Base-by-base conservation (phyloP, 164 flowering plant species). In the Magnolia officinalis region DNA sequence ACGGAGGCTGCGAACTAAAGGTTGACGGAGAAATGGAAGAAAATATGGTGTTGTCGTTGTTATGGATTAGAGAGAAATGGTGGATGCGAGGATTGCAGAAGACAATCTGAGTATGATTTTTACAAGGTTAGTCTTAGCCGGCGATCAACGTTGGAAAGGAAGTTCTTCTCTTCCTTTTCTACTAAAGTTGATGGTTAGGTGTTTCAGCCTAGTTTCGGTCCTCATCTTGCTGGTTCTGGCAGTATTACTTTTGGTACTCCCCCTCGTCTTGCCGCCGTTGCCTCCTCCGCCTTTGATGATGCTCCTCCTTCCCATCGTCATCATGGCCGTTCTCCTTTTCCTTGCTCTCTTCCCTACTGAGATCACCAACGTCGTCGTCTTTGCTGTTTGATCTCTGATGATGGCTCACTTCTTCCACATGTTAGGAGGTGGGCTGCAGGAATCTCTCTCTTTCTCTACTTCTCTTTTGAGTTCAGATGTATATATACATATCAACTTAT, bases 231-330 rank as follows among this genome's bases (percentile, higher is more conserved):
- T 75, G 72, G 72, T 26, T 6, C 21, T 70, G 11, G 69, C 78
- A 31, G 78, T 49, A 7, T 70, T 50, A n/a, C 72, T 75, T 5
- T 10, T 68, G 67, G 20, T 75, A 10, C 66, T 75, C 19, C 78
- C 78, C 1, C 67, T 75, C 64, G 67, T 75, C 51, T 67, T 75
- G 18, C 78, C 78, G n/a, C 78, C 78, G 51, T 63, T 75, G 51
- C 78, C 78, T 21, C 78, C 78, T 10, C 78, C 78, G 1, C 78
- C 78, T 13, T 69, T 67, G 72, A 11, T 69, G 67, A 65, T 75
- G 20, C 78, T 75, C 58, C 73, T 75, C 8, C 45, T 75, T 21
- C 78, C 78, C n/a, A 31, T 75, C 37, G 73, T 21, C 4, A 75
- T 75, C 72, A 75, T 75, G 78, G 73, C 14, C 5, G 51, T 75